A percentile compares a stretch with the other conserved stretches of the same genome.
Evolutionary conservation across 495 filamentous ascomycete species (phyloP).

Genomic region (Echria macrotheca): DNA sequence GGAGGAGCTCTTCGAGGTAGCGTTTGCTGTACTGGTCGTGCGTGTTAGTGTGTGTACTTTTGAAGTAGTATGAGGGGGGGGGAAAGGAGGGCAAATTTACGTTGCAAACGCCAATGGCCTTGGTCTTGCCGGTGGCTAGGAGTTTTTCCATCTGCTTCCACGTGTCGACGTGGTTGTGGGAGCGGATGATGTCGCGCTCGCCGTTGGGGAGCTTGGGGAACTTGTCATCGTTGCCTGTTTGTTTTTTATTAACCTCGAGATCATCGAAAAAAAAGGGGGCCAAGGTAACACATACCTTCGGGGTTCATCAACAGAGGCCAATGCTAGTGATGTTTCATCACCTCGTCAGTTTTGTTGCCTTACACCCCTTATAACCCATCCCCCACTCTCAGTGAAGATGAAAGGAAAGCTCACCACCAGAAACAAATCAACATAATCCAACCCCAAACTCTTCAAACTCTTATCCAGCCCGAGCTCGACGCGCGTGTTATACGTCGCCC

Average conservation of each 20-base stretch:
- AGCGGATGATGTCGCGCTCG: slow-evolving; percentile 59
- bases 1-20: slow-evolving; percentile 68
- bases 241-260: neutral
- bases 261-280: slow-evolving; percentile 9
- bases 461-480: slow-evolving; percentile 63
- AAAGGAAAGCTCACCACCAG: slow-evolving; percentile 50
- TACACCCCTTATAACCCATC: neutral
- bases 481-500: slow-evolving; percentile 69
- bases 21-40: slow-evolving; percentile 62
- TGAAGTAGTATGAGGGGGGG: neutral
- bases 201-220: slow-evolving; percentile 72
- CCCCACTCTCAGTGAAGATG: neutral
- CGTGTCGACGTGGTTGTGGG: slow-evolving; percentile 63
- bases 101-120: slow-evolving; percentile 79
- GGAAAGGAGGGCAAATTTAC: slow-evolving; percentile 15
- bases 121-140: slow-evolving; percentile 58
- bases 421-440: slow-evolving; percentile 80
- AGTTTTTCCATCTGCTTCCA: slow-evolving; percentile 80
- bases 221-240: slow-evolving; percentile 61
- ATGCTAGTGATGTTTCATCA: too few species aligned
- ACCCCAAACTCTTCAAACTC: slow-evolving; percentile 62
- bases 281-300: slow-evolving; percentile 43
- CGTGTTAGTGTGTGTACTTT: too few species aligned
- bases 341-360: too few species aligned
- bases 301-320: slow-evolving; percentile 84